Base-by-base conservation (phyloP, 129 eudicot species). In the Lactuca saligna region DNA sequence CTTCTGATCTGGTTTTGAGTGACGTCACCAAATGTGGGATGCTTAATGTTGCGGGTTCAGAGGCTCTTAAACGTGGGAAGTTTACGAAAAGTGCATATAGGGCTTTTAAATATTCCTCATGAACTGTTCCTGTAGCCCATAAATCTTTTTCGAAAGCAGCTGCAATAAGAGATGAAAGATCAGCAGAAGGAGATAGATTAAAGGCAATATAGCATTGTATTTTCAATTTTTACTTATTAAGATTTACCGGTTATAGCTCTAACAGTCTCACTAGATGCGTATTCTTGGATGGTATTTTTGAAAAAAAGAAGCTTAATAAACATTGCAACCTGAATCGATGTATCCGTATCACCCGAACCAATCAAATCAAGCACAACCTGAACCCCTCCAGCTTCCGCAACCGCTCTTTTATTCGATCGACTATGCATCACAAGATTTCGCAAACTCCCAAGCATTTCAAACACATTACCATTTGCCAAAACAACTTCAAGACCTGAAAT, bases 211-310 rank as follows among this genome's bases (percentile, higher is more conserved):
- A n/a, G n/a, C n/a, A n/a, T n/a, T n/a, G n/a, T n/a, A n/a, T n/a
- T n/a, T n/a, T n/a, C n/a, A n/a, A n/a, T n/a, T n/a, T n/a, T n/a
- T n/a, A n/a, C n/a, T n/a, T n/a, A n/a, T n/a, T n/a, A n/a, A n/a
- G n/a, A 32, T 46, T 77, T 83, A 93, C 98, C 98, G 14, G n/a
- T n/a, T n/a, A n/a, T n/a, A n/a, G n/a, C n/a, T n/a, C n/a, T n/a
- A n/a, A n/a, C n/a, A n/a, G n/a, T 93, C 85, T 93, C 98, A 32
- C 96, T 89, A 61, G 98, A 93, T 66, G 98, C 98, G 60, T 93
- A 89, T 79, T 93, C 98, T 76, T 93, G 97, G 61, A 93, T 93
- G 59, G 98, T 93, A 69, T 89, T 85, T 69, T 89, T 93, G 32
- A 95, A 79, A 74, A 93, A 93, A 55, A 93, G 92, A 75, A 93